These are phyloP conservation scores for Volvox africanus DNA, from an alignment of 139 green algal species.

Conservation along the genomic window DNA sequence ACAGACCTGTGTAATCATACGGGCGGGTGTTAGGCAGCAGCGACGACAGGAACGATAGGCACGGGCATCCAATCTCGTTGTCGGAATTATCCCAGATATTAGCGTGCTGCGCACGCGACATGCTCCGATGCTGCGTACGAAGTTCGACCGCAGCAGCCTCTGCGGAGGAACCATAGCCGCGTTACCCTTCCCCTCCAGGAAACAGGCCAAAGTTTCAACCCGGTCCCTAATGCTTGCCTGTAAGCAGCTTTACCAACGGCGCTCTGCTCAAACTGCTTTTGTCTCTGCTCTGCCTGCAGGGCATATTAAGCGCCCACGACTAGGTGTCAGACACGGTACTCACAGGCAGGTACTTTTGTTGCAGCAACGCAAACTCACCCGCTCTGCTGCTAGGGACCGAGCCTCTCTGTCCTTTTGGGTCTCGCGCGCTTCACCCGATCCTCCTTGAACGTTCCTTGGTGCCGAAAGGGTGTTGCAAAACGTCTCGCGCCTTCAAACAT, in stretches of 20 bases:
- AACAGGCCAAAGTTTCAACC: too few relatives aligned
- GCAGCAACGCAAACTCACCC: conserved; percentile 24
- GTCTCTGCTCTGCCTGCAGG: conserved; percentile 45
- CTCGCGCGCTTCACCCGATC: background rate
- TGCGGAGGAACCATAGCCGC: background rate
- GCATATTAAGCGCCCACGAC: too few relatives aligned
- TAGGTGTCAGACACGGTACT: too few relatives aligned
- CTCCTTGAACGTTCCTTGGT: background rate
- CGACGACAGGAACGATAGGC: background rate
- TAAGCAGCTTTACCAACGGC: conserved; percentile 57
- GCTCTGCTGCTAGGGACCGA: conserved; percentile 44
- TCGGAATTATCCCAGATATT: too few relatives aligned
- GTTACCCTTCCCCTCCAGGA: too few relatives aligned
- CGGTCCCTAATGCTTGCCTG: background rate
- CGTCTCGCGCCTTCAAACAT: background rate
- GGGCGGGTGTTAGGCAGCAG: background rate
- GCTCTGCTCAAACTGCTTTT: conserved; percentile 57
- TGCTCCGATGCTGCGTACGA: background rate
- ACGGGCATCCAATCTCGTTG: too few relatives aligned
- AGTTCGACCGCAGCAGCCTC: background rate
- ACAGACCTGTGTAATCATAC: conserved; percentile 21
- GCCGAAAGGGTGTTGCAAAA: background rate
- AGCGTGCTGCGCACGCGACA: background rate
- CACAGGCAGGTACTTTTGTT: too few relatives aligned
- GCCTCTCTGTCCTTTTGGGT: conserved; percentile 51